Base-by-base conservation (phyloP, 2,329 filamentous ascomycete species). In the Neopestalotiopsis rosae region DNA sequence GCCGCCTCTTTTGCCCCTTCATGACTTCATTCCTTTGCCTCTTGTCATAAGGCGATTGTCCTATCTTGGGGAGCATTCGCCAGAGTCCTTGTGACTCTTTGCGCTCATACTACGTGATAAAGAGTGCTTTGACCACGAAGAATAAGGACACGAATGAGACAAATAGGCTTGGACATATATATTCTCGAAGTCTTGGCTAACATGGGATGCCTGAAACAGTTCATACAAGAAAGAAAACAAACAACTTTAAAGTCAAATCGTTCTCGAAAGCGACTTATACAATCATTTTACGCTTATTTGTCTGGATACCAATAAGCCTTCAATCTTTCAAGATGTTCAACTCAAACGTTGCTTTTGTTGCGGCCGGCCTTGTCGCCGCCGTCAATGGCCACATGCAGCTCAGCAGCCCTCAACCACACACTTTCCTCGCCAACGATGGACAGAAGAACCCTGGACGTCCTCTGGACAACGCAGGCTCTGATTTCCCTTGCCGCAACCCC, bases 401-500 rank as follows among this genome's bases (percentile, higher is more conserved):
- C 85, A 81, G 76, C 66, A 85, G 82, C 9, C 95, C 96, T 0
- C 78, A 83, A 3, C 94, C 94, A 0, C 95, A 89, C 70, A 75
- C 79, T 17, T 72, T 72, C 1, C 73, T 77, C 0, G 68, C 7
- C 0, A 74, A 83, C 2, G 67, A 84, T 80, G 95, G 92, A 80
- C 81, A 82, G 3, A 42, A 45, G 9, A 30, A 32, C 61, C 20
- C n/a, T 28, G 38, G 40, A 5, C 61, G 61, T 30, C 95, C 96
- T 0, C 84, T 98, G 34, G 34, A 38, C 34, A 24, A 24, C 24
- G 24, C 78, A 49, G 93, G 92, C 0, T 82, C 81, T 49, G 83
- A 97, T 78, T 99, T 93, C 77, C 96, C 96, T 0, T 98, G 96
- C 89, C 95, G 97, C 79, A 80, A 86, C 65, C 82, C 87, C 7